A percentile compares a stretch with the other conserved stretches of the same genome.
These are phyloP conservation scores for Taiozyma onychis DNA, from an alignment of 1,139 yeast genomes.

Conservation along the genomic window DNA sequence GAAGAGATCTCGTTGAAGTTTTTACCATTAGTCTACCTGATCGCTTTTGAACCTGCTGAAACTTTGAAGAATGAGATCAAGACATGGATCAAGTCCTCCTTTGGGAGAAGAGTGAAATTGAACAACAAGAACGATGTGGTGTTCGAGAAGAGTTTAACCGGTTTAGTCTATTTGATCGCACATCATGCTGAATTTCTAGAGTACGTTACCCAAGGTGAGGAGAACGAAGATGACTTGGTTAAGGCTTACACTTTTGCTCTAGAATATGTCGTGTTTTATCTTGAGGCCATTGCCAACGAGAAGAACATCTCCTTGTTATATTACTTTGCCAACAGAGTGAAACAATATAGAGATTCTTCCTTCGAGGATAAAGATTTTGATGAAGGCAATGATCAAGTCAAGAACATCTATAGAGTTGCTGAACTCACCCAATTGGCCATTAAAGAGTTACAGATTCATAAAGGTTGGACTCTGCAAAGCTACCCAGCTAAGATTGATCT, in stretches of 20 bases:
- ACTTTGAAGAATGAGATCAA: slow-evolving; percentile 44
- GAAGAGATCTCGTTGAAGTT: slow-evolving; percentile 59
- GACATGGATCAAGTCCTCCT: slow-evolving; percentile 72
- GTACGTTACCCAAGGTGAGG: slow-evolving; percentile 28
- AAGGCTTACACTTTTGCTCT: slow-evolving; percentile 47
- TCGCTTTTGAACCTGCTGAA: slow-evolving; percentile 67
- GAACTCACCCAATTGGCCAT: slow-evolving; percentile 69
- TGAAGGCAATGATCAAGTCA: slow-evolving; percentile 24
- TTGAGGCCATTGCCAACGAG: slow-evolving; percentile 54
- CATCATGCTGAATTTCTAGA: slow-evolving; percentile 68
- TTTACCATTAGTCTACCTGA: slow-evolving; percentile 61
- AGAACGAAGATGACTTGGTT: slow-evolving; percentile 22
- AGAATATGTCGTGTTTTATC: slow-evolving; percentile 53
- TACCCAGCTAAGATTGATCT: slow-evolving; percentile 78
- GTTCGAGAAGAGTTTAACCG: slow-evolving; percentile 59
- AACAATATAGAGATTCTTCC: slow-evolving; percentile 65
- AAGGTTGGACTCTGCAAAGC: slow-evolving; percentile 66
- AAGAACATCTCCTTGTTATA: slow-evolving; percentile 70
- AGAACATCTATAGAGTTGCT: slow-evolving; percentile 56
- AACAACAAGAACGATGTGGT: slow-evolving; percentile 34
- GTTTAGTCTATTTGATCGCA: slow-evolving; percentile 65
- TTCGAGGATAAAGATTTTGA: slow-evolving; percentile 35
- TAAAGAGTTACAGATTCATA: slow-evolving; percentile 49
- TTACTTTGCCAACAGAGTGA: slow-evolving; percentile 73
- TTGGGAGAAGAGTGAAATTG: slow-evolving; percentile 31